A percentile compares a stretch with the other conserved stretches of the same genome.
These are phyloP conservation scores for Telfairia occidentalis DNA, from an alignment of 331 rosid species.

Conservation along the genomic window DNA sequence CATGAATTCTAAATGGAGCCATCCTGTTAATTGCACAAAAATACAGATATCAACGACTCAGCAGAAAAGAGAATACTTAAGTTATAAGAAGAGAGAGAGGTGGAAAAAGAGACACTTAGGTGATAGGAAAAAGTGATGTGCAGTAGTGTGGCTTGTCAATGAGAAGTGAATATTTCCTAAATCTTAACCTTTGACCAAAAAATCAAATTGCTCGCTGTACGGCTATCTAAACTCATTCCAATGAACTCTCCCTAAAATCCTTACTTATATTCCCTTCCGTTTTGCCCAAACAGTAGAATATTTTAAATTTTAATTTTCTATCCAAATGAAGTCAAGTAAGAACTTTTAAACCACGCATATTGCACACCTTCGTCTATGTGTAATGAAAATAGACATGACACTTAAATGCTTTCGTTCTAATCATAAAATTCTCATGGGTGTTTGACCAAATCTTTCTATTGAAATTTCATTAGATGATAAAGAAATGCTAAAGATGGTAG, in stretches of 20 bases:
- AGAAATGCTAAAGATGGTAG: background rate
- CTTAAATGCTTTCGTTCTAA: background rate
- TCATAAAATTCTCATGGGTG: background rate
- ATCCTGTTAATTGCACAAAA: conserved; percentile 36
- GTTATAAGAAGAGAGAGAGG: background rate
- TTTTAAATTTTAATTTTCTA: background rate
- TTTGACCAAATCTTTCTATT: background rate
- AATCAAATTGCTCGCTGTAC: background rate
- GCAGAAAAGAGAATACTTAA: background rate
- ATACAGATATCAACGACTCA: background rate
- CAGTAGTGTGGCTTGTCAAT: background rate
- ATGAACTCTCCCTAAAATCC: background rate
- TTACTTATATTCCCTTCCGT: background rate
- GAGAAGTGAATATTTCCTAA: background rate
- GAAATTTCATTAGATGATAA: background rate
- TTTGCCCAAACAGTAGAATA: background rate
- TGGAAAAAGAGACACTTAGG: background rate
- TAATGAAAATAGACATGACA: background rate
- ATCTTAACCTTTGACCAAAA: background rate
- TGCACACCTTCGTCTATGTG: background rate
- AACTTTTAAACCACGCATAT: background rate
- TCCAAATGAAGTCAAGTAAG: background rate
- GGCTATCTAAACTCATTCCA: background rate
- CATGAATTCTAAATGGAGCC: conserved; percentile 75
- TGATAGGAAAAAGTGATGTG: background rate